Conservation (phyloP, 2,329 filamentous ascomycete genomes). For the Penicillium sp. region DNA sequence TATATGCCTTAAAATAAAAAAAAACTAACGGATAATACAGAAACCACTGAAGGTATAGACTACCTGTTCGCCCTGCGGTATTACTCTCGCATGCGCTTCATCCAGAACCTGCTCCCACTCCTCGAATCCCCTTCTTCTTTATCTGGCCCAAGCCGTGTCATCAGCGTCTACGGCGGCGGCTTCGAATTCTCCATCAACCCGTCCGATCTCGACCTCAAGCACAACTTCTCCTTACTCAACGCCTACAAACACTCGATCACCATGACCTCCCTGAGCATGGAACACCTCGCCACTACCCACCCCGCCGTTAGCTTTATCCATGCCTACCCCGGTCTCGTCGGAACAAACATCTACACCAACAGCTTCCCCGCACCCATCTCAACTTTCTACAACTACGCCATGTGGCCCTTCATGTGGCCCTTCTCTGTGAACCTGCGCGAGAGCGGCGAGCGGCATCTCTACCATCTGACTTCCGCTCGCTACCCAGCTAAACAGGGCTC, state of each 20-base stretch:
- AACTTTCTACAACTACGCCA: constrained; percentile 13
- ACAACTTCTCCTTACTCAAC: constrained; percentile 30
- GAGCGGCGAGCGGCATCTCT: constrained; percentile 23
- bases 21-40: constrained; percentile 13
- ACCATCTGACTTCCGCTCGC: constrained; percentile 14
- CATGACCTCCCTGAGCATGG: constrained; percentile 57
- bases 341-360: constrained; percentile 45
- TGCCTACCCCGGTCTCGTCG: constrained; percentile 54
- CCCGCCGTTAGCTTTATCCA: constrained; percentile 57
- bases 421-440: constrained; percentile 18
- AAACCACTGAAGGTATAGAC: constrained; percentile 36
- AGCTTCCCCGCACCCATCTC: constrained; percentile 16
- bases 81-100: constrained; percentile 39
- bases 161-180: constrained; percentile 58
- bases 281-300: constrained; percentile 53
- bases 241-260: constrained; percentile 48
- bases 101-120: constrained; percentile 35
- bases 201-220: constrained; percentile 48
- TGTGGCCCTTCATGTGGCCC: constrained; percentile 17
- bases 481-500: constrained; percentile 12
- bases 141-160: constrained; percentile 54
- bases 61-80: constrained; percentile 30
- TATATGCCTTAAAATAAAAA: background rate
- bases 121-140: constrained; percentile 3
- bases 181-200: constrained; percentile 55